phyloP scores from a whole-genome alignment of 768 basidiomycete genomes.

The Tulasnella sp. region DNA sequence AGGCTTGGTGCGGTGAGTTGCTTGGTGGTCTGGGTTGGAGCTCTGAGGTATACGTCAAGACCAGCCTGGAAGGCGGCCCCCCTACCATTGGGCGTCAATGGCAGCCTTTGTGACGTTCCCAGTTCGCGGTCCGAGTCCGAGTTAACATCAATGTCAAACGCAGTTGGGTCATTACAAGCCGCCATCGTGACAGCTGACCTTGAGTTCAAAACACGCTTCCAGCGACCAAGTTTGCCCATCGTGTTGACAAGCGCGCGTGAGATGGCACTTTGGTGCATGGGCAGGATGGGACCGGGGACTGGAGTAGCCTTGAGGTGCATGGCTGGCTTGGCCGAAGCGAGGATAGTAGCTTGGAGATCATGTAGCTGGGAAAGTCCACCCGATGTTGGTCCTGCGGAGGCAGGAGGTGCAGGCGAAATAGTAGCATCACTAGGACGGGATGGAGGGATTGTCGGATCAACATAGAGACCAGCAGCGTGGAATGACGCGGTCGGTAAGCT shows the following conservation, averaged over 20 bases:
- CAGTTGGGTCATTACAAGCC: not conserved
- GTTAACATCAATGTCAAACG: slow-evolving; percentile 1
- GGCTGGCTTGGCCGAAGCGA: slow-evolving; percentile 22
- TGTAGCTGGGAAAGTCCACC: slow-evolving; percentile 52
- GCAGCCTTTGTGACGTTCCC: not conserved
- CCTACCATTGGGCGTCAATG: not conserved
- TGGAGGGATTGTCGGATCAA: slow-evolving; percentile 2
- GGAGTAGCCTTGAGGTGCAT: slow-evolving; percentile 21
- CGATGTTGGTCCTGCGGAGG: slow-evolving; percentile 42
- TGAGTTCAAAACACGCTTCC: slow-evolving; percentile 54
- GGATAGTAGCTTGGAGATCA: slow-evolving; percentile 38
- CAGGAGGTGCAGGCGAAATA: slow-evolving; percentile 26
- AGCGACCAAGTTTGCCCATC: slow-evolving; percentile 66
- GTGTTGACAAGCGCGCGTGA: slow-evolving; percentile 71
- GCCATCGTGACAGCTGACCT: slow-evolving; percentile 5
- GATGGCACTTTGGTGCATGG: slow-evolving; percentile 48
- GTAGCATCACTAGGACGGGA: slow-evolving; percentile 8
- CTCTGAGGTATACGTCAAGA: not conserved
- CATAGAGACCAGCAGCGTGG: not conserved
- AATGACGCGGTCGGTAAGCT: not conserved
- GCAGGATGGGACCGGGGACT: slow-evolving; percentile 31
- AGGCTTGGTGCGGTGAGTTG: too few species aligned
- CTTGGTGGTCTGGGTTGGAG: too few species aligned
- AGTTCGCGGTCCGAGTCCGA: slow-evolving; percentile 8
- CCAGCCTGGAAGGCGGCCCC: not conserved